These are phyloP conservation scores for Amesomyces nigricolor DNA, from an alignment of 2,329 filamentous ascomycete species.

Conservation along the genomic window DNA sequence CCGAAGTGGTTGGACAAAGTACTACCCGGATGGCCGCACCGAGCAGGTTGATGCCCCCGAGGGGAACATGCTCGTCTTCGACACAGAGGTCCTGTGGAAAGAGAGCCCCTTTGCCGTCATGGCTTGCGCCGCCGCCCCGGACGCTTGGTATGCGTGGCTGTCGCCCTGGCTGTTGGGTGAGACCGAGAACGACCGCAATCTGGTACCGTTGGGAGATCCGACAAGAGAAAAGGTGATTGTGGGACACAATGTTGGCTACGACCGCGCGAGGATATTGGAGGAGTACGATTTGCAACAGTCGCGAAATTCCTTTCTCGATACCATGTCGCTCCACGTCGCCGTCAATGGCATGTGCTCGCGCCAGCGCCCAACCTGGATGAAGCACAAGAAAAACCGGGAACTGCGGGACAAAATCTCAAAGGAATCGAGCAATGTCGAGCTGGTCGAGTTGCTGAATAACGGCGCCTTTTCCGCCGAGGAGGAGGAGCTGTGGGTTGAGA, in stretches of 20 bases:
- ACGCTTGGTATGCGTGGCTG: conserved; percentile 94
- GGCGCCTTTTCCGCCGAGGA: conserved; percentile 70
- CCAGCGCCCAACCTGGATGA: conserved; percentile 96
- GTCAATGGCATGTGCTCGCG: conserved; percentile 99
- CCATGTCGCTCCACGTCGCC: conserved; percentile 96
- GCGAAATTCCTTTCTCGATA: conserved; percentile 84
- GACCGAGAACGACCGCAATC: conserved; percentile 67
- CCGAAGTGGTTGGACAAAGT: conserved; percentile 91
- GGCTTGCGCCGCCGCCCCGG: conserved; percentile 87
- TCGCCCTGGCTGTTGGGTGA: conserved; percentile 92
- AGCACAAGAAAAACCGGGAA: conserved; percentile 85
- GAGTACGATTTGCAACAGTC: conserved; percentile 84
- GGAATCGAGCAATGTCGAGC: conserved; percentile 63
- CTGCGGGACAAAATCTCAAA: conserved; percentile 71
- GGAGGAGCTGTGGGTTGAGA: conserved; percentile 90
- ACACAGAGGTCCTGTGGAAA: conserved; percentile 96
- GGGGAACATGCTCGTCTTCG: conserved; percentile 80
- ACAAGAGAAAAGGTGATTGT: conserved; percentile 70
- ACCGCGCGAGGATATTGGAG: conserved; percentile 79
- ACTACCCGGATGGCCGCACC: conserved; percentile 64
- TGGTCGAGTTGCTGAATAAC: conserved; percentile 65
- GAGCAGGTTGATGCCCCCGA: conserved; percentile 71
- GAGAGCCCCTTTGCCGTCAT: conserved; percentile 89
- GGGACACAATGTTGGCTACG: conserved; percentile 94
- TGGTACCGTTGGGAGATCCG: conserved; percentile 82